A percentile compares a stretch with the other conserved stretches of the same genome.
Evolutionary conservation across 805 yeast species (phyloP).

Genomic region (Kregervanrija fluxuum): DNA sequence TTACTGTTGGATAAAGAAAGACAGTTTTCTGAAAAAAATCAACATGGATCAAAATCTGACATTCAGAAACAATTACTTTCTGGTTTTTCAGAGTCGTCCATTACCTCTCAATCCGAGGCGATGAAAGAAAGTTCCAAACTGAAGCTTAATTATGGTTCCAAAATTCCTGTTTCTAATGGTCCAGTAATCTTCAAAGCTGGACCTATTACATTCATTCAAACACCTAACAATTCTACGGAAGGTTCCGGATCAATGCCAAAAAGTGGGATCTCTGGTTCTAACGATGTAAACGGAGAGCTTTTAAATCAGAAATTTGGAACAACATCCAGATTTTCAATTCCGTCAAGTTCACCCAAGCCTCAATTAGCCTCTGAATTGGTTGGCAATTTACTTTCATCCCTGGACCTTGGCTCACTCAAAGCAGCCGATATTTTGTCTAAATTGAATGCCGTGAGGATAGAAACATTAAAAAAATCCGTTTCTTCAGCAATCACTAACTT

Average conservation of each 20-base stretch:
- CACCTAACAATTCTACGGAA: constrained; percentile 17
- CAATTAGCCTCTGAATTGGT: constrained; percentile 3
- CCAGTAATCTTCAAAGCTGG: neutral
- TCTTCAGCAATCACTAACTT: constrained; percentile 7
- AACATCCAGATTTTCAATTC: neutral
- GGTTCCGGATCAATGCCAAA: too few species aligned
- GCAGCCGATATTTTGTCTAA: constrained; percentile 1
- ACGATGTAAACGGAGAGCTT: too few species aligned
- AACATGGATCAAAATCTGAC: too few species aligned
- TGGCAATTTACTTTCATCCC: constrained; percentile 5
- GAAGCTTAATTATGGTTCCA: too few species aligned
- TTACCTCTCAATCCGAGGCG: too few species aligned
- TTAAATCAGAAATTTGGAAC: neutral
- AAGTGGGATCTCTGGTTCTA: too few species aligned
- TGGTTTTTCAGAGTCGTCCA: neutral
- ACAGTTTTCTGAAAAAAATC: neutral
- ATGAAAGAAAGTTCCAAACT: too few species aligned
- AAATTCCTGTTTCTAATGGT: too few species aligned
- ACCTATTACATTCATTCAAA: constrained; percentile 5
- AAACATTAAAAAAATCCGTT: constrained; percentile 9
- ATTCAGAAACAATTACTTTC: neutral
- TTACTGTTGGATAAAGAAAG: constrained; percentile 21
- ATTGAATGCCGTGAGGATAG: constrained; percentile 6
- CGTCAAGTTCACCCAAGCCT: constrained; percentile 1
- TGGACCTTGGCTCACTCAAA: constrained; percentile 6